Evolutionary conservation across 2,329 filamentous ascomycete genomes (phyloP), one percentile per base, ranked within the genome.

Genomic region (Fusarium albosuccineum): DNA sequence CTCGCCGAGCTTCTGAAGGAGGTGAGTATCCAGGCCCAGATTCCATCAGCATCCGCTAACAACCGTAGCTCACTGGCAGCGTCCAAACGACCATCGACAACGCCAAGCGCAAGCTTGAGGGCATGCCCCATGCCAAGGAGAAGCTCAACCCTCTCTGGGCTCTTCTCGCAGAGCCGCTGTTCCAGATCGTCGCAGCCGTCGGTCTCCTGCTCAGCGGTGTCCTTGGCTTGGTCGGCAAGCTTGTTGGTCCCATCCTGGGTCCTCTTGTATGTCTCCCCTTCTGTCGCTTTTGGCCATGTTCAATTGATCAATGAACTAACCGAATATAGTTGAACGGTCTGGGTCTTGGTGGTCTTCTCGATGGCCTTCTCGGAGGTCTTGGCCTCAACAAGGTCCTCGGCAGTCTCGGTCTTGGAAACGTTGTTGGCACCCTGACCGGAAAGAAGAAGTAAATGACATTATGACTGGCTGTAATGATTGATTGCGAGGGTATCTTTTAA

Each of bases 91-190:
- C 91, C 26, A 95, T 97, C 71, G 94, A 97, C 75, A 90, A 91
- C 67, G 92, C 92, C 27, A 96, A 94, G 88, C 92, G 91, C 82
- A 92, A 92, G 83, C 92, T 97, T 64, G 89, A 92, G 74, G 92
- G 92, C 75, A 96, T 97, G 92, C 94, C 94, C 6, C 92, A 97
- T 70, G 94, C 93, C 42, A 97, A 97, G 90, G 95, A 97, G 86
- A 90, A 95, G 83, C 86, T 97, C 63, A 97, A 95, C 82, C 94
- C 94, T 10, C 88, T 97, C 30, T 97, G 94, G 93, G 89, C 84
- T 30, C 83, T 97, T 49, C 83, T 96, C 13, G 89, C 89, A 36
- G 93, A 97, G 84, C 94, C 94, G 10, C 83, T 97, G 22, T 93
- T 94, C 86, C 94, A 97, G 85, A 97, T 97, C 76, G 86, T 97